Evolutionary conservation across 768 basidiomycete genomes (phyloP), one percentile per base, ranked within the genome.

Genomic region (Pisolithus sp.): DNA sequence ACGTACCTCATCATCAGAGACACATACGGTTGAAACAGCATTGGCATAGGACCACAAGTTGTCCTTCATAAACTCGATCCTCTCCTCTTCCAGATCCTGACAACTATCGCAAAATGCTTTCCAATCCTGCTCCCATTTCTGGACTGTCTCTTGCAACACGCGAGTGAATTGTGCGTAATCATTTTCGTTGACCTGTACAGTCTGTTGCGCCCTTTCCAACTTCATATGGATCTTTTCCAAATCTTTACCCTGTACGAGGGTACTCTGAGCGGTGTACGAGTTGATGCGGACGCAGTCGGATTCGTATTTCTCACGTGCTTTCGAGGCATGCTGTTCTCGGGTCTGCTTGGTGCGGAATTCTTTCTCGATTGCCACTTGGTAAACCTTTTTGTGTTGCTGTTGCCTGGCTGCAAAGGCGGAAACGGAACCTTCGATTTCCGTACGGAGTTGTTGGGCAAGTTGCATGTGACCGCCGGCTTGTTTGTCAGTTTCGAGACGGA

Each of bases 41-140:
- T 99, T 99, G 0, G 96, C 93, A 66, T 91, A 97, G 7, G 83
- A 81, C 95, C 96, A 99, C 69, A 96, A 77, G 58, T 89, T 90
- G 64, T 94, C 91, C 71, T 95, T 97, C 74, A 88, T 84, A 65
- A 95, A 91, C 54, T 93, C 91, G 63, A 94, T 71, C n/a, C 96
- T 80, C 53, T 93, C 86, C 59, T 97, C 93, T 62, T 99, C 96
- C 46, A 96, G 71, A 71, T 99, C 96, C 69, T 99, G 96, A 55
- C 91, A 91, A 41, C 80, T 81, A 68, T 99, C 96, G 63, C 92
- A 94, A 70, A 96, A 98, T 3, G 73, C 73, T 68, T 90, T 94
- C 96, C 96, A 99, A 53, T 90, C 86, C 55, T 78, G 75, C 64
- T 96, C 93, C 96, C 95, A 98, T 61, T 87, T 86, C 46, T 72